These are phyloP conservation scores for Leccinum subrobustum DNA, from an alignment of 1,284 basidiomycete genomes.

Conservation along the genomic window DNA sequence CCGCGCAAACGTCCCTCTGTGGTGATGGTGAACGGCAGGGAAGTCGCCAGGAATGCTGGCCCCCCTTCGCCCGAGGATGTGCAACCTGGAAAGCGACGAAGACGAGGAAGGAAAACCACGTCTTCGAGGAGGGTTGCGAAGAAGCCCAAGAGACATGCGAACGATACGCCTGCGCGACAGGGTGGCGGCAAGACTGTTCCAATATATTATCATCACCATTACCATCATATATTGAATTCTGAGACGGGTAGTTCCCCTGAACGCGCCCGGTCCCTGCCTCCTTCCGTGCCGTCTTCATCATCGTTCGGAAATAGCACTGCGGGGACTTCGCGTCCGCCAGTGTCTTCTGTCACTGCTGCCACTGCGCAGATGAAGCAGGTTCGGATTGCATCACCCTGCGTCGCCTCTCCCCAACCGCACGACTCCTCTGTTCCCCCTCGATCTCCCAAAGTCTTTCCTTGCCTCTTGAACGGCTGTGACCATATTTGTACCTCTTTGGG, in stretches of 20 bases:
- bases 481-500: slow-evolving; percentile 30
- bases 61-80: slow-evolving; percentile 9
- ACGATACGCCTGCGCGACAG: slow-evolving; percentile 13
- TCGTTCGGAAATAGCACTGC: neutral
- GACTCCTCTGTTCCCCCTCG: neutral
- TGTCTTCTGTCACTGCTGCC: slow-evolving; percentile 12
- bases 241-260: neutral
- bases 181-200: neutral
- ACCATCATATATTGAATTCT: neutral
- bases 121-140: slow-evolving; percentile 7
- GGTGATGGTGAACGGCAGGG: slow-evolving; percentile 1
- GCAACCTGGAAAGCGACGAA: slow-evolving; percentile 15
- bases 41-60: neutral
- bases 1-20: slow-evolving; percentile 27
- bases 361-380: slow-evolving; percentile 19
- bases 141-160: slow-evolving; percentile 11
- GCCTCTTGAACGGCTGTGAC: slow-evolving; percentile 22
- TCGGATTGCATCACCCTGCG: slow-evolving; percentile 17
- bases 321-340: slow-evolving; percentile 1
- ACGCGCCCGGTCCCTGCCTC: neutral
- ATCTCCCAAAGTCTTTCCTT: slow-evolving; percentile 22
- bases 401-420: slow-evolving; percentile 1
- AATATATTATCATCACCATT: neutral
- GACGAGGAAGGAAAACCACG: slow-evolving; percentile 6
- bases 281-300: neutral